Conservation (phyloP, 2,329 filamentous ascomycete genomes). For the Aureobasidium sp. region DNA sequence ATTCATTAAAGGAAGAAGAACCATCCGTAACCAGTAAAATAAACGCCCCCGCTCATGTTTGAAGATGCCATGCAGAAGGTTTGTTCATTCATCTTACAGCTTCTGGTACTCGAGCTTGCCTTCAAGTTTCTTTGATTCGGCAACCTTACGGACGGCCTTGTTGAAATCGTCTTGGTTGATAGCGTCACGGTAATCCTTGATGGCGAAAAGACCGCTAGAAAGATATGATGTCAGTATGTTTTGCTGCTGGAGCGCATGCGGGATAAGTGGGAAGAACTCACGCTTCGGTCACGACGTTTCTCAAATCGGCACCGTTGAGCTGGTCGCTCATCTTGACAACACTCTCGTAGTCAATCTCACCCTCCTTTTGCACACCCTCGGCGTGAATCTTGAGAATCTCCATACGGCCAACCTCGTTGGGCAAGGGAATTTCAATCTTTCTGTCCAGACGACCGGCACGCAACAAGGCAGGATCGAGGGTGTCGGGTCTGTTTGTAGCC, state of each 20-base stretch:
- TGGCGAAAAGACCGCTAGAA: slow-evolving; percentile 79
- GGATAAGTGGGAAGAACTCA: slow-evolving; percentile 43
- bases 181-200: slow-evolving; percentile 94
- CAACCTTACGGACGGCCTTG: slow-evolving; percentile 95
- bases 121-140: slow-evolving; percentile 95
- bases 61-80: slow-evolving; percentile 7
- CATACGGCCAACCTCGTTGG: slow-evolving; percentile 90
- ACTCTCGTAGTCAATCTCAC: slow-evolving; percentile 97
- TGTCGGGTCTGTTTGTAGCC: slow-evolving; percentile 97
- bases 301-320: slow-evolving; percentile 91
- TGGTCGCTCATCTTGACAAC: slow-evolving; percentile 99
- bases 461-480: slow-evolving; percentile 84
- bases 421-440: slow-evolving; percentile 95
- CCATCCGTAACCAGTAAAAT: neutral
- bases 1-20: neutral
- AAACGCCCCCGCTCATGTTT: slow-evolving; percentile 4
- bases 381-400: slow-evolving; percentile 99
- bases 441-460: slow-evolving; percentile 89
- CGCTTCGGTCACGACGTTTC: slow-evolving; percentile 98
- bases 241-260: neutral
- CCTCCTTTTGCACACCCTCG: slow-evolving; percentile 74
- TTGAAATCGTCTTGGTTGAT: slow-evolving; percentile 99
- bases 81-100: slow-evolving; percentile 45
- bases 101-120: slow-evolving; percentile 98
- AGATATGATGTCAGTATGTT: slow-evolving; percentile 20